Conservation (phyloP, 495 filamentous ascomycete genomes). For the Lichina pygmaea region DNA sequence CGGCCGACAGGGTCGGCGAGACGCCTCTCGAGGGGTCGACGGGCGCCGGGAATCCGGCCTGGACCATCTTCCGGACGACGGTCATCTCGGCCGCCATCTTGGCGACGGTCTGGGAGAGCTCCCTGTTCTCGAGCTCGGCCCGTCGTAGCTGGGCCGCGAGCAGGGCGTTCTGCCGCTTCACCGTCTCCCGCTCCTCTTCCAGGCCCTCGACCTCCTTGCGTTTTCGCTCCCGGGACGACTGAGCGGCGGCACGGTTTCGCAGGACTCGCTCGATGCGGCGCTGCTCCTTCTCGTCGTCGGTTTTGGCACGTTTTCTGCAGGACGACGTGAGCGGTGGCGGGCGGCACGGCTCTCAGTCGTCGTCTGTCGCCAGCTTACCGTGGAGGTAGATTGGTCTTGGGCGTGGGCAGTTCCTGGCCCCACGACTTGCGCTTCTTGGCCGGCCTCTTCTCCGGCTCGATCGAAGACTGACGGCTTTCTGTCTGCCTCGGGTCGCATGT, state of each 20-base stretch:
- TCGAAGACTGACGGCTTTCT: conserved; percentile 6
- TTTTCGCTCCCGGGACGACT: conserved; percentile 90
- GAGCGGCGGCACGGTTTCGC: conserved; percentile 80
- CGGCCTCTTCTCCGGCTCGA: conserved; percentile 41
- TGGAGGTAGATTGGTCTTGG: conserved; percentile 89
- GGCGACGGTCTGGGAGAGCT: conserved; percentile 35
- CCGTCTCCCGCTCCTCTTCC: conserved; percentile 40
- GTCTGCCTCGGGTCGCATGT: background rate
- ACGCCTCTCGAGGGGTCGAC: conserved; percentile 14
- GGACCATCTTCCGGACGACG: conserved; percentile 16
- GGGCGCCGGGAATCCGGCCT: conserved; percentile 10
- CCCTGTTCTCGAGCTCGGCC: conserved; percentile 36
- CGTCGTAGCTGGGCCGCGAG: conserved; percentile 36
- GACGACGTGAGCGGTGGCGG: conserved; percentile 1
- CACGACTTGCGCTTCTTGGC: conserved; percentile 95
- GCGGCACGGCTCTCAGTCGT: conserved; percentile 1
- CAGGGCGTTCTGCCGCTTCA: conserved; percentile 41
- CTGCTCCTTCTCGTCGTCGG: conserved; percentile 95
- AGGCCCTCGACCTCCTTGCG: conserved; percentile 77
- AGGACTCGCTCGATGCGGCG: conserved; percentile 91
- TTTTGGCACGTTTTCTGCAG: conserved; percentile 82
- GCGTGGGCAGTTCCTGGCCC: conserved; percentile 89
- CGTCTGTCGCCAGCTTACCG: conserved; percentile 27
- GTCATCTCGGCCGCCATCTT: conserved; percentile 33
- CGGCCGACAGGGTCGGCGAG: conserved; percentile 17